Evolutionary conservation across 2,329 filamentous ascomycete genomes (phyloP).

Genomic region (Pseudogymnoascus sp.): DNA sequence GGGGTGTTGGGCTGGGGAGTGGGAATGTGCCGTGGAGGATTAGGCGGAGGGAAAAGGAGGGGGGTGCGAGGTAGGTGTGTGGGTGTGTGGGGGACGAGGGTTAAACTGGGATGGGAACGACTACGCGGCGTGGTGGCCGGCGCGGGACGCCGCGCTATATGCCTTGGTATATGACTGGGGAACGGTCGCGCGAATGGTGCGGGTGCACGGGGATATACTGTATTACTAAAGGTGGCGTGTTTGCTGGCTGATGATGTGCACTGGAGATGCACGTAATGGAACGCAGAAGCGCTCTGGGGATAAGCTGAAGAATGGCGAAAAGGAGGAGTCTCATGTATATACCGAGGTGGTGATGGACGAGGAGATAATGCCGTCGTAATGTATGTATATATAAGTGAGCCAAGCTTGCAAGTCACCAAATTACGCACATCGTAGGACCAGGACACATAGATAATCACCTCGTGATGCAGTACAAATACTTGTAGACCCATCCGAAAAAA

Average conservation of each 20-base stretch:
- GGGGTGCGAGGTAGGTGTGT: not conserved
- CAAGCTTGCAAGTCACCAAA: not conserved
- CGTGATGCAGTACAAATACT: not conserved
- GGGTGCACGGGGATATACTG: not conserved
- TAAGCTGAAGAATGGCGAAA: not conserved
- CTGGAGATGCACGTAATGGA: not conserved
- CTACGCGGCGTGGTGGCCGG: not conserved
- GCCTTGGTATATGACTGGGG: not conserved
- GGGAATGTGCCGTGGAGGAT: slow-evolving; percentile 15
- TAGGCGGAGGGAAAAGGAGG: slow-evolving; percentile 11
- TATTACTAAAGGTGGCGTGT: not conserved
- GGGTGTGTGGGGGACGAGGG: no score
- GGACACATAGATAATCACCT: not conserved
- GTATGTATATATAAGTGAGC: not conserved
- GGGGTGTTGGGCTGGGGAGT: slow-evolving; percentile 9
- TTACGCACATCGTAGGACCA: not conserved
- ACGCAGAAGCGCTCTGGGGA: not conserved
- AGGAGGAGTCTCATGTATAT: no score
- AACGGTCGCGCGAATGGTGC: not conserved
- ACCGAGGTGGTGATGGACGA: not conserved
- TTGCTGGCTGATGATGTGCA: not conserved
- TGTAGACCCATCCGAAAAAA: not conserved
- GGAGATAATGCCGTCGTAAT: not conserved
- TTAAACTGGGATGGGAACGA: not conserved
- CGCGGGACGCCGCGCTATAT: not conserved